A percentile compares a stretch with the other conserved stretches of the same genome.
Conservation (phyloP, 129 eudicot species). For the Lonicera japonica region DNA sequence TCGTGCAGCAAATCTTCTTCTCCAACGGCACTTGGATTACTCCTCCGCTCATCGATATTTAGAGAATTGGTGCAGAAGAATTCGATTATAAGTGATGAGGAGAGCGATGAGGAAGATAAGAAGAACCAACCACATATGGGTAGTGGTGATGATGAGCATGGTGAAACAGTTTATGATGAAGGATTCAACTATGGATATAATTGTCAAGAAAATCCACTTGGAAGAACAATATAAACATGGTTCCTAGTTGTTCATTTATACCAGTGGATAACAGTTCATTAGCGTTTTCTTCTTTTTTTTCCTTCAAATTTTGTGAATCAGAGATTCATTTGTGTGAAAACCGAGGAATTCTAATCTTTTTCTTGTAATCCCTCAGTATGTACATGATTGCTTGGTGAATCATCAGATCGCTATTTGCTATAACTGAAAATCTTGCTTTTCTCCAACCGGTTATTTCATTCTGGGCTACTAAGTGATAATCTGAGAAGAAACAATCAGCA, state of each 20-base stretch:
- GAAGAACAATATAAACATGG: constrained; percentile 22
- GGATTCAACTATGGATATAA: constrained; percentile 16
- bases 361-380: no score
- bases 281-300: no score
- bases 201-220: constrained; percentile 10
- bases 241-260: constrained; percentile 6
- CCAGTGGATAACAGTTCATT: no score
- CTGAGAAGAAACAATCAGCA: no score
- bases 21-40: constrained; percentile 64
- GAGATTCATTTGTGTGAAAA: no score
- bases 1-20: constrained; percentile 40
- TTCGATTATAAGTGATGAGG: constrained; percentile 32
- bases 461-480: no score
- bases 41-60: constrained; percentile 60
- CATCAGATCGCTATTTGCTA: no score
- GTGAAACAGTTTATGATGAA: constrained; percentile 28
- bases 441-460: no score
- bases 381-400: no score
- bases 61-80: constrained; percentile 72
- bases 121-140: constrained; percentile 20
- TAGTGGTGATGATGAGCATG: constrained; percentile 34
- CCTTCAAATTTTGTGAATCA: no score
- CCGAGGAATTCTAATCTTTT: no score
- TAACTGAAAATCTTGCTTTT: no score
- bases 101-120: constrained; percentile 25